These are phyloP conservation scores for Picea sitchensis DNA, from an alignment of 75 land plant genomes.

Conservation along the genomic window DNA sequence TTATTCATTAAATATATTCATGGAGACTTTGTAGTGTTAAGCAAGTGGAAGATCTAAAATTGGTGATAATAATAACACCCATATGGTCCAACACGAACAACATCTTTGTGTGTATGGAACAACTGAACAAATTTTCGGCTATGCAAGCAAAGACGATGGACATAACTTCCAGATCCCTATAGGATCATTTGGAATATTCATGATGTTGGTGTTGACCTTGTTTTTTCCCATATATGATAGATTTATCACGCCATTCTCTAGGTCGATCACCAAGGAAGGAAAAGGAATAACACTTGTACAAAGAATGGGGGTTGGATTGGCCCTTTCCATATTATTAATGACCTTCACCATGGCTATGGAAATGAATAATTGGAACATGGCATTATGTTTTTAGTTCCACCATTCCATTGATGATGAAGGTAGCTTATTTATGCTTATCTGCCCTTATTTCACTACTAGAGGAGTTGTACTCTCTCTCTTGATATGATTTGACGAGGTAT, in stretches of 20 bases:
- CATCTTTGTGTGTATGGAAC: constrained; percentile 50
- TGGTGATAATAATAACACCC: constrained; percentile 62
- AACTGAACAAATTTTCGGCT: constrained; percentile 69
- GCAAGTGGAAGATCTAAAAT: constrained; percentile 77
- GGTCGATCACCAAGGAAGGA: constrained; percentile 30
- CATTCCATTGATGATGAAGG: too few species aligned
- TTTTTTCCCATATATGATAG: constrained; percentile 70
- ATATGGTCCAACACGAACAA: constrained; percentile 69
- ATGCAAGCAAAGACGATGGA: constrained; percentile 66
- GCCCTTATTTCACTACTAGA: too few species aligned
- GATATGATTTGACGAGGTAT: too few species aligned
- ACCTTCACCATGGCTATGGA: constrained; percentile 52
- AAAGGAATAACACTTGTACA: constrained; percentile 58
- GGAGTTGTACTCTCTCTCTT: too few species aligned
- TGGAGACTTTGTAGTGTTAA: constrained; percentile 85
- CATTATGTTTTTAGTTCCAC: background rate
- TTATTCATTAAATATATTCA: background rate
- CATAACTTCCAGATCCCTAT: constrained; percentile 50
- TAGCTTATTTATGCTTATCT: too few species aligned
- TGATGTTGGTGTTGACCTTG: constrained; percentile 35
- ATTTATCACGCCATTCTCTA: constrained; percentile 37
- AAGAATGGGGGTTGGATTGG: constrained; percentile 59
- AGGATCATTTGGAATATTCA: constrained; percentile 46
- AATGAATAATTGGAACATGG: constrained; percentile 27
- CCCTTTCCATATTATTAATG: constrained; percentile 51